Evolutionary conservation across 169 alveolate species (phyloP), one percentile per base, ranked within the genome.

Genomic region (Plasmodium chabaudi): DNA sequence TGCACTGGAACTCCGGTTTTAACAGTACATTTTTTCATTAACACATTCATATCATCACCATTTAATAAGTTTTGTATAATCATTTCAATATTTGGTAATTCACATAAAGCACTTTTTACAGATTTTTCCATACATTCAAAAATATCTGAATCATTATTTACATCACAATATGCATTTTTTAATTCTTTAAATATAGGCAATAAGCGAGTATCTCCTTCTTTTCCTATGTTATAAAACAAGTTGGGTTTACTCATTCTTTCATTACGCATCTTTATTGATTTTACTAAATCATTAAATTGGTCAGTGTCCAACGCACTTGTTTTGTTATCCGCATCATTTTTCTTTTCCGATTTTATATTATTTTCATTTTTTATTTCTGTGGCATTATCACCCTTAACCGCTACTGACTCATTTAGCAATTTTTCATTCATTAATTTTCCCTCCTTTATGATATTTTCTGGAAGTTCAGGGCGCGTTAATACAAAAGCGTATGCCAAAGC

Each of bases 1-100:
- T 97, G 97, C 9, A 98, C 98, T 9, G 99, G 99, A 13, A 98
- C 94, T 15, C 99, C 99, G 0, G 99, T 98, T 27, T 97, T 96
- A 17, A 98, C 96, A 53, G 94, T 96, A 74, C 99, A 99, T 64
- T 87, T 87, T 70, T 96, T 94, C 15, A 87, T 75, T 51, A 98
- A 75, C 15, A 95, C 87, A 88, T 56, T 91, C 86, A 72, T 93
- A 72, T 88, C 88, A 49, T 96, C 97, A 4, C 96, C 95, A 44
- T 93, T 92, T 44, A 97, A 92, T 34, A 98, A 93, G 61, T 96
- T 93, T 34, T 94, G 95, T 34, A 98, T 95, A n/a, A 98, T 95
- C 49, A 92, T 92, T 44, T 96, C 99, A 68, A 98, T 96, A 84
- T 97, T 94, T 0, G 99, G 99, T 34, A 96, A 94, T 87, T 96